These are phyloP conservation scores for Fomitopsis schrenkii DNA, from an alignment of 1,284 basidiomycete species.

Conservation along the genomic window DNA sequence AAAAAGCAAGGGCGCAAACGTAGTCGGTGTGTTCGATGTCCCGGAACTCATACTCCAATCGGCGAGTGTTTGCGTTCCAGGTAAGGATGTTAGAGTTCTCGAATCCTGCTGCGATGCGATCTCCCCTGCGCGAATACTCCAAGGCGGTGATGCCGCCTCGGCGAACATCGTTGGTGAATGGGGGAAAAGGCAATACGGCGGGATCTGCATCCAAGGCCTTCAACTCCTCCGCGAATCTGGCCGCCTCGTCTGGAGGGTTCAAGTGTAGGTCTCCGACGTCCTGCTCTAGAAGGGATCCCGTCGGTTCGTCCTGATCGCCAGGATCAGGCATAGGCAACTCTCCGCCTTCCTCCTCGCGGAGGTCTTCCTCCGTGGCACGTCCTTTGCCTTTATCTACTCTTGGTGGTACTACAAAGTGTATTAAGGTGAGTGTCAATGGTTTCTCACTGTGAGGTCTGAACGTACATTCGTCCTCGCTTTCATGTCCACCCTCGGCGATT, in stretches of 20 bases:
- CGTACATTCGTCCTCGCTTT: background rate
- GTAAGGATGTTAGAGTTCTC: slow-evolving; percentile 17
- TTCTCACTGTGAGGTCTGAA: background rate
- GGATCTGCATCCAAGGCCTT: background rate
- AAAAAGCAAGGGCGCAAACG: slow-evolving; percentile 17
- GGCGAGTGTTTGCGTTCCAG: slow-evolving; percentile 18
- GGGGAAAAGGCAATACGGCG: background rate
- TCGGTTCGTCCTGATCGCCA: background rate
- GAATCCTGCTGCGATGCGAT: slow-evolving; percentile 17
- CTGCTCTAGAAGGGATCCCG: background rate
- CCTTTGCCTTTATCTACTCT: background rate
- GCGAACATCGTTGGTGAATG: background rate
- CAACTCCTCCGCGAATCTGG: background rate
- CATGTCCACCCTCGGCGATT: background rate
- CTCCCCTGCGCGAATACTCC: slow-evolving; percentile 18
- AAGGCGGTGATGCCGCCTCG: slow-evolving; percentile 11
- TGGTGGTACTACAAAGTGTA: background rate
- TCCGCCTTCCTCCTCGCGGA: background rate
- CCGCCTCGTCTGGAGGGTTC: background rate
- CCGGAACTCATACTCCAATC: background rate
- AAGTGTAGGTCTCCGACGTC: background rate
- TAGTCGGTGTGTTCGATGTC: slow-evolving; percentile 7
- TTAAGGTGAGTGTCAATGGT: background rate
- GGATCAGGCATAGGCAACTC: background rate
- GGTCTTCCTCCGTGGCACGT: background rate